These are phyloP conservation scores for Boletus vinaceobasis DNA, from an alignment of 768 basidiomycete species.

Conservation along the genomic window DNA sequence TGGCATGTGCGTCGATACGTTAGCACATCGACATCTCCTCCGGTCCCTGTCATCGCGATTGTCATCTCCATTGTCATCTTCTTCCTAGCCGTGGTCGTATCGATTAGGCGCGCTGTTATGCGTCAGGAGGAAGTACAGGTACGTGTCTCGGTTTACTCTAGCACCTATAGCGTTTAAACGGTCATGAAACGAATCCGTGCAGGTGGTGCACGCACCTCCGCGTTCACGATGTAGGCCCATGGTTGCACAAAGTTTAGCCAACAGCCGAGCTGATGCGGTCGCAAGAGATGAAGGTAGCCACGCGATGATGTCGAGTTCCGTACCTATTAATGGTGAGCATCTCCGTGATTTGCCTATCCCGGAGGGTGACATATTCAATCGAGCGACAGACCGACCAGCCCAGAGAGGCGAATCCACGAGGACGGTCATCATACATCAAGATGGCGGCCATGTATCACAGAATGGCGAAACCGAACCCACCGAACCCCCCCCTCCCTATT, in stretches of 20 bases:
- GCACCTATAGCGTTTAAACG: not conserved
- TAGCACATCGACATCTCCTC: not conserved
- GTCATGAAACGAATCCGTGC: not conserved
- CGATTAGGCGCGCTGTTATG: fast-evolving
- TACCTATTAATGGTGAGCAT: not conserved
- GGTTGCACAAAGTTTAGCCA: not conserved
- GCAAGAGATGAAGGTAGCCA: not conserved
- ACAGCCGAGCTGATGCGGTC: too few species aligned
- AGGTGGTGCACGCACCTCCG: not conserved
- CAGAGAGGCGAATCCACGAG: too few species aligned
- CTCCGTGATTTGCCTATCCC: not conserved
- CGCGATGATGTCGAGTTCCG: too few species aligned
- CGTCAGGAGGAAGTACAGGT: not conserved
- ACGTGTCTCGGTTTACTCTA: not conserved
- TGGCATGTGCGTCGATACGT: not conserved
- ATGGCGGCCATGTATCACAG: not conserved
- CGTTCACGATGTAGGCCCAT: not conserved
- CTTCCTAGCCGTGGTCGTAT: fast-evolving
- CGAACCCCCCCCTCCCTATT: not conserved
- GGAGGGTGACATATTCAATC: not conserved
- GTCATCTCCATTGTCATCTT: not conserved
- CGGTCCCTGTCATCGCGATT: fast-evolving
- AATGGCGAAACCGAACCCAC: not conserved
- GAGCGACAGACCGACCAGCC: too few species aligned
- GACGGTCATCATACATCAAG: too few species aligned